Base-by-base conservation (phyloP, 2,329 filamentous ascomycete genomes). In the Scytalidium lignicola region DNA sequence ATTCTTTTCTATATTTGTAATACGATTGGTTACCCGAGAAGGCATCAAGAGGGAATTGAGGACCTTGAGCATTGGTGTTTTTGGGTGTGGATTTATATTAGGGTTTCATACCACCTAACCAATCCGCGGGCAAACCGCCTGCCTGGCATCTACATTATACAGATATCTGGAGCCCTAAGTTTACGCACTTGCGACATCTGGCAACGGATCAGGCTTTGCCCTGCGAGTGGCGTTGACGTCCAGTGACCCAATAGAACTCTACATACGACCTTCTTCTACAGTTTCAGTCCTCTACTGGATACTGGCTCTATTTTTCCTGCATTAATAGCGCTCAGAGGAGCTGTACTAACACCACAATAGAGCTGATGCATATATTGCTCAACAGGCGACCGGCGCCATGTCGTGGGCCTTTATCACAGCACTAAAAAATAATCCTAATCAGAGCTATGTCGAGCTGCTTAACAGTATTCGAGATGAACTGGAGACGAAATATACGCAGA, bases 301-400 rank as follows among this genome's bases (percentile, higher is more conserved):
- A 17, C 43, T 45, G 46, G 20, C 52, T 21, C 26, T 44, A 17
- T 29, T 43, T 44, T 43, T 29, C 26, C 19, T 50, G 17, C 40
- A 46, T 17, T 29, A 45, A 48, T 60, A 95, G 90, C 51, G n/a
- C n/a, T n/a, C n/a, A n/a, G n/a, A n/a, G n/a, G n/a, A n/a, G n/a
- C n/a, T n/a, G n/a, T n/a, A n/a, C n/a, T n/a, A n/a, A n/a, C n/a
- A n/a, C n/a, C n/a, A n/a, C n/a, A n/a, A n/a, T n/a, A n/a, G n/a
- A n/a, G 88, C 90, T 70, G 93, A 99, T 67, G 91, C 93, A 12
- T 88, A 83, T 21, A 96, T 97, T 58, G 82, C 62, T 40, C 54
- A 89, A 49, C 80, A 96, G 70, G 92, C 93, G 26, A 99, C 93
- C 0, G 93, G 93, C 48, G 93, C 93, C 68, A 97, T 99, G 93